Base-by-base conservation (phyloP, 495 filamentous ascomycete species). In the Aspergillus steynii region DNA sequence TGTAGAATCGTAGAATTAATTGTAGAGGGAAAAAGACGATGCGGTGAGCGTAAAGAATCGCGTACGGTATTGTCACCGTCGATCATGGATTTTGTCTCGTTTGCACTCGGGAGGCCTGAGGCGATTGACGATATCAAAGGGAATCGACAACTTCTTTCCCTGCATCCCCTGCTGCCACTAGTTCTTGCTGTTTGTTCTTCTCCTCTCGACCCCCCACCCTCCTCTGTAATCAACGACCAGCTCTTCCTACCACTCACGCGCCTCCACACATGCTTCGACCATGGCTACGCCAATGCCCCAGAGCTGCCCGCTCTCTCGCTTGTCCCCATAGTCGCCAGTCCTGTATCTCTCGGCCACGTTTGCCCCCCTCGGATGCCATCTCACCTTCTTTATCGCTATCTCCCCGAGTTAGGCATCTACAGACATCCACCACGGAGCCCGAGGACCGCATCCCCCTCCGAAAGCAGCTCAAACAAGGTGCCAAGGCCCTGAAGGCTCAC, bases 381-480 rank as follows among this genome's bases (percentile, higher is more conserved):
- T 50, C 49, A 29, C 9, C 49, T 50, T 50, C 37, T 42, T 42
- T 42, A 12, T 42, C 37, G 37, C 12, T 10, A 14, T 42, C 50
- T 15, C 50, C 10, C 26, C 42, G 65, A 51, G 46, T 46, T 47
- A 71, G 68, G 60, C 62, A 27, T 53, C 66, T 71, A 50, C 66
- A 74, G 34, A 70, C 72, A 0, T 45, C 63, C 14, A 37, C 65
- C 14, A 42, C 68, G 20, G 63, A 67, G 20, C 61, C 69, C 12
- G 47, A 60, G 56, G 74, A 77, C 51, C 69, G 61, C 51, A 61
- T 84, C 4, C 88, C 90, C 4, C 80, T 91, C 29, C 84, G 90
- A 27, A 92, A 92, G 66, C 85, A 89, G 65, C 79, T 91, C 58
- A 92, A 92, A 66, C 88, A 91, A 56, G 84, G 88, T 60, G 85